A percentile compares a stretch with the other conserved stretches of the same genome.
Conservation (phyloP, 495 filamentous ascomycete species). For the Durotheca rogersii region DNA sequence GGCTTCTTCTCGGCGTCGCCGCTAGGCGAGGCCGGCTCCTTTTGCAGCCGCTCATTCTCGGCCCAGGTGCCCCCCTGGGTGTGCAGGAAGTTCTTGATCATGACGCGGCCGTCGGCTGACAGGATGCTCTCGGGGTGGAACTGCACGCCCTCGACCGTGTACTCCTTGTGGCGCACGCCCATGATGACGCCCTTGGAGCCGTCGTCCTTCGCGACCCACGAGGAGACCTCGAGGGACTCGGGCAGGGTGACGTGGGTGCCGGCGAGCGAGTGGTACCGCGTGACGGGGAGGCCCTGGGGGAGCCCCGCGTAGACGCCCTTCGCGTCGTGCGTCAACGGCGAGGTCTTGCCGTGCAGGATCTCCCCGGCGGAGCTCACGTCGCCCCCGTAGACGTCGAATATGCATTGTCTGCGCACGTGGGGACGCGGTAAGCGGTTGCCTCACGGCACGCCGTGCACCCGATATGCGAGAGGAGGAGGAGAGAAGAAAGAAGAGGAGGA, state of each 20-base stretch:
- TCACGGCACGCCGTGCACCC: not conserved
- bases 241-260: slow-evolving; percentile 90
- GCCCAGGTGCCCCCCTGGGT: slow-evolving; percentile 89
- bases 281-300: slow-evolving; percentile 77
- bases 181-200: slow-evolving; percentile 80
- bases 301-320: slow-evolving; percentile 85
- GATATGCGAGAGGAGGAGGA: no score
- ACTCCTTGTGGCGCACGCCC: slow-evolving; percentile 92
- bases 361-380: slow-evolving; percentile 91
- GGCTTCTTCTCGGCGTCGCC: slow-evolving; percentile 25
- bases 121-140: slow-evolving; percentile 98
- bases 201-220: slow-evolving; percentile 74
- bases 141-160: slow-evolving; percentile 88
- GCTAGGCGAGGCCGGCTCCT: slow-evolving; percentile 33
- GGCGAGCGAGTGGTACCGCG: slow-evolving; percentile 93
- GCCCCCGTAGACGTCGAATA: slow-evolving; percentile 88
- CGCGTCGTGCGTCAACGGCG: slow-evolving; percentile 78
- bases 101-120: slow-evolving; percentile 79
- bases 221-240: slow-evolving; percentile 82
- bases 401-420: slow-evolving; percentile 69
- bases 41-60: slow-evolving; percentile 63
- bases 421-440: slow-evolving; percentile 1
- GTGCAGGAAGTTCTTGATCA: slow-evolving; percentile 89
- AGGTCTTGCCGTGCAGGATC: slow-evolving; percentile 97
- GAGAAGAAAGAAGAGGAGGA: no score